These are phyloP conservation scores for Hordeum vulgare DNA, from an alignment of 176 grass and related monocot genomes.

Conservation along the genomic window DNA sequence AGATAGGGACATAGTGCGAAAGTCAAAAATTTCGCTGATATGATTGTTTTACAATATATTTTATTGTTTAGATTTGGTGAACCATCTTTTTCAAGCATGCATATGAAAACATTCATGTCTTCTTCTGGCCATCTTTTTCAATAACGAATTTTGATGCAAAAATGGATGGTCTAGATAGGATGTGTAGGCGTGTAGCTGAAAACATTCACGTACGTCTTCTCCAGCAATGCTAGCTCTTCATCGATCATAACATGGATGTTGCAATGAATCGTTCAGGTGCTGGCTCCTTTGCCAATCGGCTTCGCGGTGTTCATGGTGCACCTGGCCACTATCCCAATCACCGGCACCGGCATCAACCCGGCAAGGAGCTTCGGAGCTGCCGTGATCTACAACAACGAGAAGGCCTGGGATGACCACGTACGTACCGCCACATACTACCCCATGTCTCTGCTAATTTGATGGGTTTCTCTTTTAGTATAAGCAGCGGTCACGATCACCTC, in stretches of 20 bases:
- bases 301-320: slow-evolving; percentile 99
- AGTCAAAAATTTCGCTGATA: not conserved
- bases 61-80: not conserved
- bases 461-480: not conserved
- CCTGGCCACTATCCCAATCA: slow-evolving; percentile 85
- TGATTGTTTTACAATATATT: not conserved
- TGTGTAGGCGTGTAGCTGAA: too few species aligned
- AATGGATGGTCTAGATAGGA: too few species aligned
- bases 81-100: slow-evolving; percentile 7
- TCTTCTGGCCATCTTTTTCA: too few species aligned
- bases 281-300: slow-evolving; percentile 91
- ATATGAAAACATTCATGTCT: not conserved
- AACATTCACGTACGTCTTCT: too few species aligned
- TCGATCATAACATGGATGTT: not conserved
- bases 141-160: too few species aligned
- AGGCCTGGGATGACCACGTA: slow-evolving; percentile 97
- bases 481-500: not conserved
- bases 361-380: slow-evolving; percentile 87
- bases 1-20: slow-evolving; percentile 10
- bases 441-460: not conserved
- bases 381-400: slow-evolving; percentile 84
- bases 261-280: slow-evolving; percentile 43
- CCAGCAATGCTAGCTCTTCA: not conserved
- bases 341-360: slow-evolving; percentile 93
- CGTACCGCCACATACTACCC: not conserved